Conservation (phyloP, 257 asterid species). For the Nyctanthes arbortristis region DNA sequence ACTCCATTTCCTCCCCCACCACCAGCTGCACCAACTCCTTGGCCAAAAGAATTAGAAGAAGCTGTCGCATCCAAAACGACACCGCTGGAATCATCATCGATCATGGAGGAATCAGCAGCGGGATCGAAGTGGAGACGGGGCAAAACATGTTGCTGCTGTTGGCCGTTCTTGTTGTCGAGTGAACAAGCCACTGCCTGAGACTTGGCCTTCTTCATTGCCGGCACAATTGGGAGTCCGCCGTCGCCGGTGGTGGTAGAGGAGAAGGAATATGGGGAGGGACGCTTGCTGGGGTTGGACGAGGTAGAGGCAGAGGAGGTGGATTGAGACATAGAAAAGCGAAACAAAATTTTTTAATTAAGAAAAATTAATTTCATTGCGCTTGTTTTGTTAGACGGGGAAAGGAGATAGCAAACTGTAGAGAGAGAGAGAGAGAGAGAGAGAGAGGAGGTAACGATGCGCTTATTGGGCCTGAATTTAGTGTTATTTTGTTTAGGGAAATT, state of each 20-base stretch:
- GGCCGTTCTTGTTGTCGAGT: constrained; percentile 6
- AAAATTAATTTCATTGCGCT: neutral
- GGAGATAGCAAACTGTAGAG: neutral
- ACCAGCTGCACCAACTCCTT: constrained; percentile 32
- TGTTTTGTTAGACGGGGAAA: neutral
- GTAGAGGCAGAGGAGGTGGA: too few relatives aligned
- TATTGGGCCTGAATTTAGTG: neutral
- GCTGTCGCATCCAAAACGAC: constrained; percentile 51
- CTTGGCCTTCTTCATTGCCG: too few relatives aligned
- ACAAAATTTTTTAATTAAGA: constrained; percentile 1
- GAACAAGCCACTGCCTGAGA: too few relatives aligned
- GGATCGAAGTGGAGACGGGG: constrained; percentile 56
- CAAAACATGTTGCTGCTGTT: constrained; percentile 37
- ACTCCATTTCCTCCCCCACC: constrained; percentile 39
- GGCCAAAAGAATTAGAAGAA: constrained; percentile 37
- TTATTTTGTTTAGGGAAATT: neutral
- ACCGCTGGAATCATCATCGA: constrained; percentile 62
- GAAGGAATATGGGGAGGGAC: constrained; percentile 28
- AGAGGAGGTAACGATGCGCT: too few relatives aligned
- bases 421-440: neutral
- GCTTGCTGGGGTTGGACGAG: constrained; percentile 42
- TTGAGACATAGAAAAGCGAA: constrained; percentile 69
- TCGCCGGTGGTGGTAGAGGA: constrained; percentile 29
- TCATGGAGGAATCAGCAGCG: constrained; percentile 50
- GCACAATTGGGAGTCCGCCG: too few relatives aligned